phyloP scores from a whole-genome alignment of 2,329 filamentous ascomycete species.

The Leptodontidium sp. region DNA sequence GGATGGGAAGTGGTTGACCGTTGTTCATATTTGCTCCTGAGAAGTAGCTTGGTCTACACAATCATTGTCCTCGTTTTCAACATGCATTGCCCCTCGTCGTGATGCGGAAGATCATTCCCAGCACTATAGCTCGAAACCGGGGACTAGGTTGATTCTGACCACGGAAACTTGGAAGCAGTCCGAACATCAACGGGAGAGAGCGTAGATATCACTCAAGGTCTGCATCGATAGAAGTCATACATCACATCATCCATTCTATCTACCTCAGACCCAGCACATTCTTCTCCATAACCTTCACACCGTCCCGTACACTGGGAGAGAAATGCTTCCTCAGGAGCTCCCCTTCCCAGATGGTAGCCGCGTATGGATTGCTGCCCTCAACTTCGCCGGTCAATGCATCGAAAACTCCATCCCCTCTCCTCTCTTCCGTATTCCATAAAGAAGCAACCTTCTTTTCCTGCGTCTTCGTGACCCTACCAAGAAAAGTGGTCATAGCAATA shows the following conservation, averaged over 20 bases:
- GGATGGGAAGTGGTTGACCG: too few species aligned
- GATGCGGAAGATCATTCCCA: too few species aligned
- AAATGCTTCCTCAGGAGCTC: conserved; percentile 87
- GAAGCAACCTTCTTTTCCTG: conserved; percentile 83
- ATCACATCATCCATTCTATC: not conserved
- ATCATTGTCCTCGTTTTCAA: too few species aligned
- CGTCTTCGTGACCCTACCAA: conserved; percentile 80
- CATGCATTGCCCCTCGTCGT: too few species aligned
- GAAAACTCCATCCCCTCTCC: conserved; percentile 88
- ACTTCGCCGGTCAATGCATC: conserved; percentile 76
- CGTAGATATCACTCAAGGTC: not conserved
- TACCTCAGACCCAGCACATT: conserved; percentile 47
- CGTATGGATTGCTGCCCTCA: conserved; percentile 90
- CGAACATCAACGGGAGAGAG: not conserved
- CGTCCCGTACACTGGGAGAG: conserved; percentile 84
- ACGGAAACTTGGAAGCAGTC: too few species aligned
- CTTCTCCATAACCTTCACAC: conserved; percentile 74
- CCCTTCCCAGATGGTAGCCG: conserved; percentile 91
- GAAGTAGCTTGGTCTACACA: too few species aligned
- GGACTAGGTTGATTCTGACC: too few species aligned
- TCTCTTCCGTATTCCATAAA: conserved; percentile 95
- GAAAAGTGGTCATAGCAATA: conserved; percentile 78
- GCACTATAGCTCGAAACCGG: too few species aligned
- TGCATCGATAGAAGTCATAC: not conserved
- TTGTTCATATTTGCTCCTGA: too few species aligned